These are phyloP conservation scores for Thinopyrum elongatum DNA, from an alignment of 176 grass and related monocot genomes.

Conservation along the genomic window DNA sequence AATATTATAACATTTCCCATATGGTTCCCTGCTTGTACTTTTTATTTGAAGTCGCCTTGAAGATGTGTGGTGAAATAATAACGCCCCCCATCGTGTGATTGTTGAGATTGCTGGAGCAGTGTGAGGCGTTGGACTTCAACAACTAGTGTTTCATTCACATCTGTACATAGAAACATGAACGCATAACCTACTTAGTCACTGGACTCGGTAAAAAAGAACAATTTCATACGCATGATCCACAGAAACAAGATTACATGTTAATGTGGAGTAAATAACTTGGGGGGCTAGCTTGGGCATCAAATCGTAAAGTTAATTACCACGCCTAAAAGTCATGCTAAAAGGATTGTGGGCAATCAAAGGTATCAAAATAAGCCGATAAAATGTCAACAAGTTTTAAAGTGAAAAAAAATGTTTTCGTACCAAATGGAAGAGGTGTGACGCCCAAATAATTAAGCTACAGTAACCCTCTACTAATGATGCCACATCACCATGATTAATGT, in stretches of 20 bases:
- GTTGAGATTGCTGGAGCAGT: not conserved
- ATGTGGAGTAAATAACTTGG: not conserved
- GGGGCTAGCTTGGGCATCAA: not conserved
- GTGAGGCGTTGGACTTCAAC: conserved; percentile 38
- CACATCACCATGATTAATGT: no score
- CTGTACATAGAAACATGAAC: conserved; percentile 11
- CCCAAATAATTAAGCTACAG: no score
- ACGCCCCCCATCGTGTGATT: not conserved
- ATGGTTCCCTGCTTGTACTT: no score
- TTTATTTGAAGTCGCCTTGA: not conserved
- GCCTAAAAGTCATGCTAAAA: no score
- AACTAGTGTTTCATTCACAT: conserved; percentile 40
- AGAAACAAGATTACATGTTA: not conserved
- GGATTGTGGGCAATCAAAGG: no score
- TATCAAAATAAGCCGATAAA: no score
- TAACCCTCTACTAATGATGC: no score
- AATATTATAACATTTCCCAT: no score
- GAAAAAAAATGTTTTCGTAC: no score
- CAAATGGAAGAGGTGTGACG: no score
- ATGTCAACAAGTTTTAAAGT: no score
- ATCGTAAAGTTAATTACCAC: not conserved
- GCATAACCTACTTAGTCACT: not conserved
- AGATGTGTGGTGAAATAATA: not conserved
- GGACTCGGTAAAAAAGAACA: not conserved
- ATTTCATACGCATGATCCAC: not conserved